Evolutionary conservation across 2,329 filamentous ascomycete genomes (phyloP), one percentile per base, ranked within the genome.

Genomic region (Atkinsonella hypoxylon): DNA sequence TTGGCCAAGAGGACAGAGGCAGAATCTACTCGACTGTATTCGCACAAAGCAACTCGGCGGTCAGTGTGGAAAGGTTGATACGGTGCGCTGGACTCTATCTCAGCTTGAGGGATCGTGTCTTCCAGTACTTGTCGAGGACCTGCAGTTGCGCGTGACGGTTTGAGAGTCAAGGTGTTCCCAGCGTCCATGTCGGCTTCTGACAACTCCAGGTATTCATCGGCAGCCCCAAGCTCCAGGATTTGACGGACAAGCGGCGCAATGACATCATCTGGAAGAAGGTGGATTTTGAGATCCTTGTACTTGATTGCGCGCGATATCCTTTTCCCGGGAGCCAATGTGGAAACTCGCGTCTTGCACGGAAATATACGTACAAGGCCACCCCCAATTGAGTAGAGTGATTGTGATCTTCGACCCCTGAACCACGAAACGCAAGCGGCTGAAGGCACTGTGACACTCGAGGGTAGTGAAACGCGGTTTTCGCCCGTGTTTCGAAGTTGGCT

Each of bases 51-150:
- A 43, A 97, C 87, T 3, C 91, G 81, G 50, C 82, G 79, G 61
- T 97, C 90, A 0, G 90, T 93, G 64, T 97, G 91, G 70, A 97
- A 96, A 1, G 93, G 91, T 61, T 95, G 90, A 60, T 95, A 97
- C 2, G 91, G 89, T 4, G 90, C 87, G 61, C 91, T 96, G 1
- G 91, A 95, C 63, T 98, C 93, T 56, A 95, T 94, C 70, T 96
- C 90, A 6, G 88, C 89, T 56, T 83, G 79, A 1, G 81, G 81
- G 51, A 79, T 90, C 63, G 70, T 85, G 64, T 69, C 87, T 66
- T 72, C 85, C 64, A 72, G 77, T 50, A 67, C 70, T 60, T 65
- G 41, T 2, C 18, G 69, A 59, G 69, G 72, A 58, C 56, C 59
- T 47, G 61, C 62, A 56, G 56, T 60, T 58, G 60, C 64, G 49